Base-by-base conservation (phyloP, 148 eudicot genomes). In the Camellia japonica region DNA sequence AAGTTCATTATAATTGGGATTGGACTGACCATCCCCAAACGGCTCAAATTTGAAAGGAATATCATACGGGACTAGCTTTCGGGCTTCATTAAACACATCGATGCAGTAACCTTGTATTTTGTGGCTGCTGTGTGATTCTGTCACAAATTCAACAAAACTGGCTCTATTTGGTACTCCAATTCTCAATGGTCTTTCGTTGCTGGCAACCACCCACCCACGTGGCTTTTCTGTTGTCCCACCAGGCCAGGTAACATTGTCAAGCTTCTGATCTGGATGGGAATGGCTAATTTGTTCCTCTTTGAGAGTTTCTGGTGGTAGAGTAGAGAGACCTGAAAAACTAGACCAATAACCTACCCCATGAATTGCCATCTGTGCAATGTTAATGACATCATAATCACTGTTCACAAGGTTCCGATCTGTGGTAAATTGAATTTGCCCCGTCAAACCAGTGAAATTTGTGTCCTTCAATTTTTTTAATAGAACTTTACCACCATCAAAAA, bases 331-430 rank as follows among this genome's bases (percentile, higher is more conserved):
- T 1, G 89, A 81, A 71, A 81, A 78, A 55, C 82, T 89, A 58
- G 90, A 85, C 91, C 88, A 86, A 80, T 84, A 86, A 60, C 89
- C 89, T 7, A 86, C 77, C 71, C 42, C 80, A n/a, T 43, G 82
- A 11, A 68, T 65, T 58, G 58, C 81, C 47, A 56, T 67, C 41
- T 76, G 58, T 15, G 72, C 81, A 49, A 86, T 73, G 56, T 86
- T 86, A 41, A 79, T 68, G n/a, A 86, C 80, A 61, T 86, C 85
- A 79, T 73, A 79, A 61, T 56, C 80, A 68, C 9, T 52, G 78
- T 52, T 55, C 18, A 79, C 67, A 23, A 86, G 43, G 71, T 86
- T 86, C 62, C 82, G 79, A 23, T 81, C 85, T 20, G 46, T 15
- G 71, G 76, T 71, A 62, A 84, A 86, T 16, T 74, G 76, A 68